phyloP scores from a whole-genome alignment of 2,329 filamentous ascomycete species.

The Phialophora macrospora region DNA sequence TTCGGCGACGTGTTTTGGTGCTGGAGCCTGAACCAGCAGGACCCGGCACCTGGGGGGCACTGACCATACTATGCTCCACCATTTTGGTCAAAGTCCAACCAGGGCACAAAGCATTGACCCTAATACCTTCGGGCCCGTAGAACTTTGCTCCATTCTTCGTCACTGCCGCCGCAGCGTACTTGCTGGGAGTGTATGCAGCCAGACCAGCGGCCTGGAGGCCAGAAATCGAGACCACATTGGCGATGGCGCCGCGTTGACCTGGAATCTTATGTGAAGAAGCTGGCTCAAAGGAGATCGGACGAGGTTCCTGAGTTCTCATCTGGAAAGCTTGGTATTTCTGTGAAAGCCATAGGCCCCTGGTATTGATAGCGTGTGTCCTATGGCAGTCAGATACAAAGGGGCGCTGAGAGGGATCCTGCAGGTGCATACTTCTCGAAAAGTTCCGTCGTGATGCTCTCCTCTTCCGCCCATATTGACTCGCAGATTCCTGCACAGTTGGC shows the following conservation, averaged over 20 bases:
- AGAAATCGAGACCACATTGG: slow-evolving; percentile 32
- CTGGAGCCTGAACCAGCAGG: not conserved
- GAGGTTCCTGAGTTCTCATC: slow-evolving; percentile 31
- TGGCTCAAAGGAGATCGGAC: slow-evolving; percentile 23
- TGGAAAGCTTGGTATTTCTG: slow-evolving; percentile 33
- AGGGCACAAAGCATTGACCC: slow-evolving; percentile 34
- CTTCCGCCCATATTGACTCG: slow-evolving; percentile 30
- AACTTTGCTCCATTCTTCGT: slow-evolving; percentile 35
- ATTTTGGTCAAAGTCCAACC: slow-evolving; percentile 35
- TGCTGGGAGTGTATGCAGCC: slow-evolving; percentile 31
- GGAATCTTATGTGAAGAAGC: slow-evolving; percentile 21
- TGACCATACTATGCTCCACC: slow-evolving; percentile 28
- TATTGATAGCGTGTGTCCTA: slow-evolving; percentile 31
- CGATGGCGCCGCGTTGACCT: slow-evolving; percentile 31
- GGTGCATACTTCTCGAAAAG: slow-evolving; percentile 30
- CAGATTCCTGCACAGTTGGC: slow-evolving; percentile 35
- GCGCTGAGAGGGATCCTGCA: too few species aligned
- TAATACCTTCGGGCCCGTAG: slow-evolving; percentile 32
- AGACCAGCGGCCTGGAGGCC: slow-evolving; percentile 29
- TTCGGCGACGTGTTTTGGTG: not conserved
- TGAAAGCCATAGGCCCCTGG: slow-evolving; percentile 30
- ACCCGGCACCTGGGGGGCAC: not conserved
- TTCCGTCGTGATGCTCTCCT: slow-evolving; percentile 32
- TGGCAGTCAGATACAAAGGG: not conserved
- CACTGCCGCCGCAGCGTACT: slow-evolving; percentile 30